Evolutionary conservation across 106 monocot species (phyloP).

Genomic region (Vanilla planifolia): DNA sequence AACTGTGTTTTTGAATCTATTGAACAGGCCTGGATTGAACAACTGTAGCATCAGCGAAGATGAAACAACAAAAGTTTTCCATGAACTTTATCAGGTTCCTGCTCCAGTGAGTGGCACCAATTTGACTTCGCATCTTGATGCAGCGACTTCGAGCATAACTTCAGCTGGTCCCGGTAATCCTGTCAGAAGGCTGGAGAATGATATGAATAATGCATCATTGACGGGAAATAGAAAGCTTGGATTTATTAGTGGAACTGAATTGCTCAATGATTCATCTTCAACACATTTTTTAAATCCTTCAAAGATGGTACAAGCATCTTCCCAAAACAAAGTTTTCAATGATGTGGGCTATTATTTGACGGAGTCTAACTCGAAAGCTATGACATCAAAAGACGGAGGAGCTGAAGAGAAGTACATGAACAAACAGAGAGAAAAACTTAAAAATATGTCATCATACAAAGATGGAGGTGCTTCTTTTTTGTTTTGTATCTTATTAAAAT

Average conservation of each 20-base stretch:
- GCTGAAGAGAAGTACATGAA: constrained; percentile 33
- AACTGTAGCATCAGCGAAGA: constrained; percentile 66
- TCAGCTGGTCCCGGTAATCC: constrained; percentile 7
- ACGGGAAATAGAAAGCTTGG: constrained; percentile 42
- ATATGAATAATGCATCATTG: constrained; percentile 8
- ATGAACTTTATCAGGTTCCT: constrained; percentile 44
- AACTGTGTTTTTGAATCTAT: constrained; percentile 10
- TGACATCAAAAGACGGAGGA: no score
- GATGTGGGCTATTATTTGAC: constrained; percentile 9
- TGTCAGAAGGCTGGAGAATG: constrained; percentile 17
- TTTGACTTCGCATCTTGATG: constrained; percentile 22
- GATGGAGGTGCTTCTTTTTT: constrained; percentile 48
- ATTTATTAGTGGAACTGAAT: constrained; percentile 17
- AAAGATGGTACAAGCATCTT: constrained; percentile 19
- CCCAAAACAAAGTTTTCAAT: constrained; percentile 18
- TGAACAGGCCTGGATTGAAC: constrained; percentile 66
- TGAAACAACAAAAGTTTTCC: constrained; percentile 58
- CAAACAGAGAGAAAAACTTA: constrained; percentile 35
- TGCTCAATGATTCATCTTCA: constrained; percentile 13
- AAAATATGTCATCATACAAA: constrained; percentile 23
- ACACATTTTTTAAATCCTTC: constrained; percentile 1
- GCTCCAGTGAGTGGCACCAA: constrained; percentile 20
- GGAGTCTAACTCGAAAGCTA: background rate
- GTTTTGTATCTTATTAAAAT: constrained; percentile 3
- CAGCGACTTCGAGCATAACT: constrained; percentile 15